Conservation (phyloP, 192 early-diverging fungal genomes). For the Chytriomyces confervae region DNA sequence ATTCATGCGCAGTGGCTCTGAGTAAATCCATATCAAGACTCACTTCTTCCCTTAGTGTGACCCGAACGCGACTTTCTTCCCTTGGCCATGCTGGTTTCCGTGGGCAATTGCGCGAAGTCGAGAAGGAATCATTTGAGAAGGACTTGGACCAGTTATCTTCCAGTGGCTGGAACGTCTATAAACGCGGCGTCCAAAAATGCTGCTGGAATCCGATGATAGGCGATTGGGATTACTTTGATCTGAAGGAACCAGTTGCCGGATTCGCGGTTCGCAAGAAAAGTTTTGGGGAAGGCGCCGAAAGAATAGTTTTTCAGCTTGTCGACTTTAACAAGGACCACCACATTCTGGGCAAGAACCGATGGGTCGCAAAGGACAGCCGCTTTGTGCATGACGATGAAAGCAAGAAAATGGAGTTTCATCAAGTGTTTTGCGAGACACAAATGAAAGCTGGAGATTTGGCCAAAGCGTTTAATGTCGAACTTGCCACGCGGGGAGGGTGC, state of each 20-base stretch:
- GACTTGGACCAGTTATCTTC: background rate
- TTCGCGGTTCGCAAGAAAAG: background rate
- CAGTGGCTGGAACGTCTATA: background rate
- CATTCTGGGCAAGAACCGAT: background rate
- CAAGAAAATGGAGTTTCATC: background rate
- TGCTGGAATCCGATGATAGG: background rate
- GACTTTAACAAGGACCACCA: background rate
- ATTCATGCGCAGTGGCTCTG: conserved; percentile 8
- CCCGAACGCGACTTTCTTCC: conserved; percentile 7
- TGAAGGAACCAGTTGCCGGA: background rate
- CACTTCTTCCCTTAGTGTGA: conserved; percentile 1
- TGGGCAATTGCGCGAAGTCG: background rate
- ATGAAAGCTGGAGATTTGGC: conserved; percentile 3
- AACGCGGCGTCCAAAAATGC: background rate
- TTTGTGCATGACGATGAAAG: background rate
- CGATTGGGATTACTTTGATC: background rate
- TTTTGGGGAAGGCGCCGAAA: conserved; percentile 11
- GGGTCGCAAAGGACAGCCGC: conserved; percentile 1
- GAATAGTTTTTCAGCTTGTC: background rate
- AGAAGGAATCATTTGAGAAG: background rate
- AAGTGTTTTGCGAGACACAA: conserved; percentile 12
- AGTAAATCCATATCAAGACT: background rate
- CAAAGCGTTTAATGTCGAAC: background rate
- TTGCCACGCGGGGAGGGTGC: background rate
- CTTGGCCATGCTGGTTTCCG: conserved; percentile 8